Evolutionary conservation across 345 rosid species (phyloP).

Genomic region (Citrus maxima): DNA sequence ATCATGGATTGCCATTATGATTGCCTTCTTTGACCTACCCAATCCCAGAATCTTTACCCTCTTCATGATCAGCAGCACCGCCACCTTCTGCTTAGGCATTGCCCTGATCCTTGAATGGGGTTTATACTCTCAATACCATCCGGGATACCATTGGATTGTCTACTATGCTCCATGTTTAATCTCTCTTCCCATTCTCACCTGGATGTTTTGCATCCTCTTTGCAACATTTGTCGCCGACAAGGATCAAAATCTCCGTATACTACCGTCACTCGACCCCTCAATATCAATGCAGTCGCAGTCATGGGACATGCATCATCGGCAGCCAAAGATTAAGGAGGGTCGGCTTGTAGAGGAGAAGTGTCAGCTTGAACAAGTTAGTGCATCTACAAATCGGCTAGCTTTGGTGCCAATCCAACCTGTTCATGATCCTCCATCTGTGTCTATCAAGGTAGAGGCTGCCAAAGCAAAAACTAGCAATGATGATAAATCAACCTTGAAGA

Average conservation of each 20-base stretch:
- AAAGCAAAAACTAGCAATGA: not conserved
- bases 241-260: not conserved
- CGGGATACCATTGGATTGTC: constrained; percentile 9
- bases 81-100: constrained; percentile 12
- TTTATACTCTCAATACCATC: not conserved
- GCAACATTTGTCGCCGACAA: not conserved
- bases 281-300: not conserved
- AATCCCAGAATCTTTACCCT: constrained; percentile 13
- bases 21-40: not conserved
- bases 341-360: not conserved
- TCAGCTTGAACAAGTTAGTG: not conserved
- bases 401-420: not conserved
- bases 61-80: constrained; percentile 1
- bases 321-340: not conserved
- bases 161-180: constrained; percentile 2
- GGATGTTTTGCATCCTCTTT: not conserved
- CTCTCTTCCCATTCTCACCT: not conserved
- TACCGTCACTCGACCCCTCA: not conserved
- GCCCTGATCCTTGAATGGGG: constrained; percentile 12
- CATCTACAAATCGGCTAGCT: not conserved
- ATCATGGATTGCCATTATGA: not conserved
- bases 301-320: not conserved
- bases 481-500: not conserved
- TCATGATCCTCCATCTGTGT: not conserved
- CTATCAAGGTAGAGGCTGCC: not conserved